phyloP scores from a whole-genome alignment of 129 eudicot genomes.

The Flaveria sonorensis region DNA sequence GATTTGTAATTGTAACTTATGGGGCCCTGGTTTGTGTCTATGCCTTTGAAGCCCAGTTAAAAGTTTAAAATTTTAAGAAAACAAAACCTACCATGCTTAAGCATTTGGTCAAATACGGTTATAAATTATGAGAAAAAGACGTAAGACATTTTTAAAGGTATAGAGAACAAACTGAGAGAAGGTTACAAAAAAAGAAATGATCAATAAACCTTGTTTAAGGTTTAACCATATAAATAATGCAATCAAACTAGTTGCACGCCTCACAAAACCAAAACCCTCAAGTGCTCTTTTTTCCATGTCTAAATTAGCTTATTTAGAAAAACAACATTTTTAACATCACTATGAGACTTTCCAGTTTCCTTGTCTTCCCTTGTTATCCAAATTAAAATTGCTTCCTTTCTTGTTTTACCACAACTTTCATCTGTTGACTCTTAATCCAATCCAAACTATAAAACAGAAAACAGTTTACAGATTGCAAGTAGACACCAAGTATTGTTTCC shows the following conservation, averaged over 20 bases:
- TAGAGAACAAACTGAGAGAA: neutral
- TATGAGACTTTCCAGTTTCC: too few species aligned
- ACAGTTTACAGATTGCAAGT: neutral
- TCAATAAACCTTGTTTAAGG: neutral
- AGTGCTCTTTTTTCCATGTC: neutral
- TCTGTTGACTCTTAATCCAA: neutral
- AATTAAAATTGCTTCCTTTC: neutral
- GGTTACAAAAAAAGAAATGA: neutral
- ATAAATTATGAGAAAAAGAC: neutral
- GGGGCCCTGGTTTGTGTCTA: constrained; percentile 1
- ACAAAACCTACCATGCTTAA: neutral
- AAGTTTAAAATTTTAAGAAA: neutral
- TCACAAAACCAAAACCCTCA: neutral
- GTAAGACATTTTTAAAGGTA: neutral
- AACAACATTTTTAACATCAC: neutral
- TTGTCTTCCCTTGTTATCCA: neutral
- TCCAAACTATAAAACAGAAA: neutral
- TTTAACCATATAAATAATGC: neutral
- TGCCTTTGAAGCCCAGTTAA: neutral
- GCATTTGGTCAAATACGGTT: neutral
- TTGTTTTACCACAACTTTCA: neutral
- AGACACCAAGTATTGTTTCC: neutral
- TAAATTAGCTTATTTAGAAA: neutral
- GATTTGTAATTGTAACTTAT: neutral
- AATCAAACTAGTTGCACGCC: neutral